A percentile compares a stretch with the other conserved stretches of the same genome.
Evolutionary conservation across 768 basidiomycete genomes (phyloP).

Genomic region (Trametes coccinea): DNA sequence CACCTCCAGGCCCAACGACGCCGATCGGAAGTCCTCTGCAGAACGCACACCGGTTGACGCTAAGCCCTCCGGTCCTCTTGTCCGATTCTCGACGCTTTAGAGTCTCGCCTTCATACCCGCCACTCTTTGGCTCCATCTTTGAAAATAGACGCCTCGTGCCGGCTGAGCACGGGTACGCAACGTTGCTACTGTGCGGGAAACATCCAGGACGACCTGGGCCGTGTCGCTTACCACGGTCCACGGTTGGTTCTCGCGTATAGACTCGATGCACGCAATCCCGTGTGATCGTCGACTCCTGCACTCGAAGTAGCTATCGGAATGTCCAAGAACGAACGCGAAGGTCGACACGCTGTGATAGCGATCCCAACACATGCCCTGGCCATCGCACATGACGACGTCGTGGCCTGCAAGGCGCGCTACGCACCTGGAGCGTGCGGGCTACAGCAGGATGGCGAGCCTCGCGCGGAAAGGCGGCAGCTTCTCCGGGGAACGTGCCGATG

Average conservation of each 20-base stretch:
- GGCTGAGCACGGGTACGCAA: background rate
- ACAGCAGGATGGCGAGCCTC: background rate
- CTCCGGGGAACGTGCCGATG: background rate
- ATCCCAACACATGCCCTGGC: background rate
- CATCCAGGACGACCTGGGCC: background rate
- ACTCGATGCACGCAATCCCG: background rate
- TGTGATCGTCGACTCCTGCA: constrained; percentile 10
- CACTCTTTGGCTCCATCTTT: background rate
- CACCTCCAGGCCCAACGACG: background rate
- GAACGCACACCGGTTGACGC: no score
- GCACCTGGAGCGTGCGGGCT: background rate
- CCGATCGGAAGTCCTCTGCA: constrained; percentile 3
- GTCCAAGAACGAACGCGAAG: constrained; percentile 10
- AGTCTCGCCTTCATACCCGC: background rate
- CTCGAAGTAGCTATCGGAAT: background rate
- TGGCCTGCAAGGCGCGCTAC: background rate
- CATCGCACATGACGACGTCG: constrained; percentile 10
- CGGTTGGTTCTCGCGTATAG: background rate
- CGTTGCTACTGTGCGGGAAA: background rate
- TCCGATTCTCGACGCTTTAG: background rate
- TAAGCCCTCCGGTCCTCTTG: background rate
- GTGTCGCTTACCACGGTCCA: background rate
- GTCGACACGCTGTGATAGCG: constrained; percentile 2
- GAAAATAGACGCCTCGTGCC: constrained; percentile 1
- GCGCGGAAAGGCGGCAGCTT: background rate